Evolutionary conservation across 2,329 filamentous ascomycete genomes (phyloP).

Genomic region (Camillea tinctor): DNA sequence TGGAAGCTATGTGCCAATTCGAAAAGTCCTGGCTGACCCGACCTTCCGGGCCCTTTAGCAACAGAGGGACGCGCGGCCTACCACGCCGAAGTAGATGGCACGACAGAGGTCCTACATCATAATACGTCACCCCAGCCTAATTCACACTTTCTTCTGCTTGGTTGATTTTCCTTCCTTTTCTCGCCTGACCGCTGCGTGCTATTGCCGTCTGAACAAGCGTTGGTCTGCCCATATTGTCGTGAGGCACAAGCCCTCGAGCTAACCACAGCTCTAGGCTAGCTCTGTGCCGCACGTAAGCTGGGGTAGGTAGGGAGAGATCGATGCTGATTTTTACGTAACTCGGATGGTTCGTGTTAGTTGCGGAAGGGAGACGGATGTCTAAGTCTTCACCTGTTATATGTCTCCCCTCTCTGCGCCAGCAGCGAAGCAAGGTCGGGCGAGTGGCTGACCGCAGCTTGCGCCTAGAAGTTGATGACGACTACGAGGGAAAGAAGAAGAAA

Average conservation of each 20-base stretch:
- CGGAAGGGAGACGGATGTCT: neutral
- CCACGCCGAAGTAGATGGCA: neutral
- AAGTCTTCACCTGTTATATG: neutral
- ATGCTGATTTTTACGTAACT: neutral
- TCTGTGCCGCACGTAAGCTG: neutral
- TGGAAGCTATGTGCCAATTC: neutral
- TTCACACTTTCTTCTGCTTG: neutral
- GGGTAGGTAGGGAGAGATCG: neutral
- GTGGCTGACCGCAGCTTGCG: neutral
- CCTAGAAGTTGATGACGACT: neutral
- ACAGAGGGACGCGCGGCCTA: neutral
- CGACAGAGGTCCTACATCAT: neutral
- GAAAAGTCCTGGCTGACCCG: neutral
- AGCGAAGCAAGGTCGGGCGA: constrained; percentile 1
- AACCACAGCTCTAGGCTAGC: constrained; percentile 6
- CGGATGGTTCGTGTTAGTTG: neutral
- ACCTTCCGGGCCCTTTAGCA: neutral
- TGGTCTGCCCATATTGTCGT: constrained; percentile 1
- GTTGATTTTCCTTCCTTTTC: neutral
- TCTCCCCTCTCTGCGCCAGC: constrained; percentile 1
- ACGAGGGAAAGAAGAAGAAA: neutral
- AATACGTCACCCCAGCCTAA: neutral
- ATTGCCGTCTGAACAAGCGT: neutral
- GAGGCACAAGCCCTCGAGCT: neutral
- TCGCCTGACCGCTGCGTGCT: neutral